Percentiles rank a stretch among this genome's conserved stretches.
phyloP scores from a whole-genome alignment of 495 filamentous ascomycete genomes.

The Lophiostoma macrostomum region DNA sequence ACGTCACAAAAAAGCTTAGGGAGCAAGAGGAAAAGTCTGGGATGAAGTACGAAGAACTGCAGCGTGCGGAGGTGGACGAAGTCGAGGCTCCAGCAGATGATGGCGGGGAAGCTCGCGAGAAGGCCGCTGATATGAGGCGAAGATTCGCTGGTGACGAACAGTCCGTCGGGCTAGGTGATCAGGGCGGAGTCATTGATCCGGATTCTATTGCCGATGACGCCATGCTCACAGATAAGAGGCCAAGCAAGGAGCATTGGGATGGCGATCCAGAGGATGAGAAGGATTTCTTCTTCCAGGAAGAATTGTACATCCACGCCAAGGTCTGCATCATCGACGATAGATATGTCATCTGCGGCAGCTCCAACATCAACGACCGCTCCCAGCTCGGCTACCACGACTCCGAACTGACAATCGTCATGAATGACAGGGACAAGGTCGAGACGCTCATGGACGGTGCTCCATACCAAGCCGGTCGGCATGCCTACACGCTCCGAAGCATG shows the following conservation, averaged over 20 bases:
- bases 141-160: slow-evolving; percentile 57
- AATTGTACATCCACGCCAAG: slow-evolving; percentile 91
- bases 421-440: slow-evolving; percentile 72
- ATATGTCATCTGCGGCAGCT: slow-evolving; percentile 77
- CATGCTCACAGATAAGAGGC: slow-evolving; percentile 65
- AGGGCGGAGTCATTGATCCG: slow-evolving; percentile 47
- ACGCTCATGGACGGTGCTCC: slow-evolving; percentile 75
- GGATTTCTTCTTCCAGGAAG: slow-evolving; percentile 87
- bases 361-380: slow-evolving; percentile 92
- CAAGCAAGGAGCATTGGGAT: slow-evolving; percentile 71
- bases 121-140: slow-evolving; percentile 53
- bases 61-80: slow-evolving; percentile 79
- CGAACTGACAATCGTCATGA: slow-evolving; percentile 89
- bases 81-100: slow-evolving; percentile 76
- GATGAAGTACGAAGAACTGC: slow-evolving; percentile 78
- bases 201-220: slow-evolving; percentile 77
- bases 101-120: slow-evolving; percentile 47
- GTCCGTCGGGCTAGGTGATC: slow-evolving; percentile 42
- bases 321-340: slow-evolving; percentile 38
- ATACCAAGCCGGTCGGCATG: slow-evolving; percentile 71
- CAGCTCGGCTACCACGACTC: slow-evolving; percentile 88
- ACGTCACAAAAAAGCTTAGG: slow-evolving; percentile 66
- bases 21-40: slow-evolving; percentile 74
- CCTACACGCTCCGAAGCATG: slow-evolving; percentile 75
- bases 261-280: slow-evolving; percentile 70